Conservation (phyloP, 192 early-diverging fungal genomes). For the Coemansia sp. region DNA sequence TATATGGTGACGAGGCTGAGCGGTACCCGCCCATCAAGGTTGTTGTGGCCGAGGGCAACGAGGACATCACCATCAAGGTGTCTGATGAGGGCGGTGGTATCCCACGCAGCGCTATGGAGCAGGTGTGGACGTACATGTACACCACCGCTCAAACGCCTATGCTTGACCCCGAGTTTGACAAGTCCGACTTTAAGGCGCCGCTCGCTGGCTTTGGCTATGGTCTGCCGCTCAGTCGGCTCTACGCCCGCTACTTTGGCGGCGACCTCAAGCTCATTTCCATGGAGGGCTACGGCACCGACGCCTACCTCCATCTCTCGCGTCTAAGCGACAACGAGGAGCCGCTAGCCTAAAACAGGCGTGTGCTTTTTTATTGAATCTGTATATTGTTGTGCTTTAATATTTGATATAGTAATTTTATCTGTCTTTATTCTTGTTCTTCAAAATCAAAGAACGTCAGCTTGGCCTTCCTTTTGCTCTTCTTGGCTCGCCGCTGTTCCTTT, state of each 20-base stretch:
- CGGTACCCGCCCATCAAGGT: constrained; percentile 92
- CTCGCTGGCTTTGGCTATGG: constrained; percentile 93
- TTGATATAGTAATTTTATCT: not conserved
- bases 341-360: no score
- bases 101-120: constrained; percentile 77
- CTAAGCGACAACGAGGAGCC: constrained; percentile 91
- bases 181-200: constrained; percentile 76
- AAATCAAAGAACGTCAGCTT: constrained; percentile 40
- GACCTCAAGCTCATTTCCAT: constrained; percentile 90
- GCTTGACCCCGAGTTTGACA: constrained; percentile 64
- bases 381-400: not conserved
- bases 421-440: constrained; percentile 19
- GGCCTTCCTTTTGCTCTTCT: constrained; percentile 14
- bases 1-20: constrained; percentile 77
- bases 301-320: constrained; percentile 87
- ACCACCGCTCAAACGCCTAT: constrained; percentile 71
- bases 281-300: constrained; percentile 96
- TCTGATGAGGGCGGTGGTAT: constrained; percentile 95
- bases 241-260: constrained; percentile 96
- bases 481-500: constrained; percentile 28
- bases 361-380: no score
- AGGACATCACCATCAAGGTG: constrained; percentile 97
- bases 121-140: constrained; percentile 97
- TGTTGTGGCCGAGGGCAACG: constrained; percentile 80
- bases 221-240: constrained; percentile 77